Evolutionary conservation across 139 green algal genomes (phyloP).

Genomic region (Penium margaritaceum): DNA sequence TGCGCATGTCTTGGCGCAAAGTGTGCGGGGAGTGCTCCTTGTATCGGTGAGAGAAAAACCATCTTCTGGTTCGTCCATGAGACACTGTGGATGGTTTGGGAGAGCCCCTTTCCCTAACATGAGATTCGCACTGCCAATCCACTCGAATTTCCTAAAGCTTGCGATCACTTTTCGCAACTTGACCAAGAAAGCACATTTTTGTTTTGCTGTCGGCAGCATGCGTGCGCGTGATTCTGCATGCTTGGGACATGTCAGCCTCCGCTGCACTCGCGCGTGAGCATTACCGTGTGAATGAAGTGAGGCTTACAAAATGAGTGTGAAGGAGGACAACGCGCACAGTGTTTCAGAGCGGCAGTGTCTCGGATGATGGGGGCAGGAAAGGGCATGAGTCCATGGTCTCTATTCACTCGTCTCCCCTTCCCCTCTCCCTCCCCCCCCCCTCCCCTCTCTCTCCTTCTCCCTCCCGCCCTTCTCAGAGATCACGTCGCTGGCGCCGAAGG

Average conservation of each 20-base stretch:
- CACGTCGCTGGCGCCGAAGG: slow-evolving; percentile 16
- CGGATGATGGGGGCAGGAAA: no score
- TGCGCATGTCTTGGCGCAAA: neutral
- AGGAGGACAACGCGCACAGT: no score
- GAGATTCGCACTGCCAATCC: no score
- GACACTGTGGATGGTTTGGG: no score
- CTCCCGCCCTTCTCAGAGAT: neutral
- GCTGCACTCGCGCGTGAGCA: neutral
- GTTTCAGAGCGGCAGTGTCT: no score
- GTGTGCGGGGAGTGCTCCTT: neutral
- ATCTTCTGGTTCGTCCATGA: neutral
- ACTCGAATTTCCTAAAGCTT: no score
- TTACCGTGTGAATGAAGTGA: neutral
- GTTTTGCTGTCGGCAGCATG: no score
- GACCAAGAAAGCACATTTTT: no score
- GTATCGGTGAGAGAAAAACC: neutral
- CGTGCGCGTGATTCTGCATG: no score
- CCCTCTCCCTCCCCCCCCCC: neutral
- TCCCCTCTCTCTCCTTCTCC: slow-evolving; percentile 9
- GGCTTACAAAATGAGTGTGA: neutral
- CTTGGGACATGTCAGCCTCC: neutral
- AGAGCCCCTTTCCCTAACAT: no score
- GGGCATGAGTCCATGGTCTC: neutral
- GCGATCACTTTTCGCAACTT: no score
- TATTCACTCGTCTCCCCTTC: neutral